Evolutionary conservation across 1,284 basidiomycete species (phyloP), one percentile per base, ranked within the genome.

Genomic region (Pseudozyma thailandica): DNA sequence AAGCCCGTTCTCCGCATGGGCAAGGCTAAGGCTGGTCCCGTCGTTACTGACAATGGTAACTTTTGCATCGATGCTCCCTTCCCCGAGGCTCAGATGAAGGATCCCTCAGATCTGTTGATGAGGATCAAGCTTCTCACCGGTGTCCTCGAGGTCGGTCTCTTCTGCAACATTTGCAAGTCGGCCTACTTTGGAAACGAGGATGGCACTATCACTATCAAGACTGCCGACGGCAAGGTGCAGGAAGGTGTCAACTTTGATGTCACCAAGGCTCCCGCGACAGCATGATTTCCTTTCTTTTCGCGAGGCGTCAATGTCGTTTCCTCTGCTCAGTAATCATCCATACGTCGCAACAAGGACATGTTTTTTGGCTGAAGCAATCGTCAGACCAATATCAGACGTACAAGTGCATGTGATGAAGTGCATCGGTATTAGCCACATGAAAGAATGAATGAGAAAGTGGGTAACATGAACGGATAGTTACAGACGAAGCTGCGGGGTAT

Each of bases 111-210:
- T 28, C 59, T 82, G n/a, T 44, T 76, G 25, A 55, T 42, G 31
- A 60, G 71, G 46, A 78, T 82, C 72, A 82, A 83, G 69, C 60
- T 61, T 23, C 38, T 78, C 20, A 98, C 95, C 1, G 95, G 96
- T 57, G 93, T 98, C 12, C 91, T 98, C 28, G 95, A 98, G 84
- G 96, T 98, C 30, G 96, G 96, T 0, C 84, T 98, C 21, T 98
- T 98, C 86, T 94, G 92, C 81, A 68, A 75, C 52, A 90, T 98
- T 87, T 93, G 91, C n/a, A 89, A 91, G 83, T 93, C 93, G 0
- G 94, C 94, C 10, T 98, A 98, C 87, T 98, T 98, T 85, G 95
- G 95, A 18, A 95, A 96, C 52, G 59, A 73, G 31, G 73, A 79
- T 44, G 77, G 74, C 31, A 68, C 71, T 27, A 79, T 81, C 33